Evolutionary conservation across 106 monocot genomes (phyloP).

Genomic region (Phalaenopsis equestris): DNA sequence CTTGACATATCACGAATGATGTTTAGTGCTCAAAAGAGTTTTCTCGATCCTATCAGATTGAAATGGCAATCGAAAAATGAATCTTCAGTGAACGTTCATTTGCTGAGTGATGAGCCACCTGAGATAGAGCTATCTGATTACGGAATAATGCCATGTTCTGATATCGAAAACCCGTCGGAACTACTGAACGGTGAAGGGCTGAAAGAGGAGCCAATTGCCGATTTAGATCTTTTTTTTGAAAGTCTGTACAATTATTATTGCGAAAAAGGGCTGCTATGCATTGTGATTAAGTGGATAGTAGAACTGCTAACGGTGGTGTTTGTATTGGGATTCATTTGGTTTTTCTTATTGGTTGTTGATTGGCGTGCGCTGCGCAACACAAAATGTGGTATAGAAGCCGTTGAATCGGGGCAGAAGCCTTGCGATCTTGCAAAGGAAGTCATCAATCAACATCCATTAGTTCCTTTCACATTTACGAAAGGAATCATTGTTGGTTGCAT

Average conservation of each 20-base stretch:
- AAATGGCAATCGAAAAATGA: slow-evolving; percentile 55
- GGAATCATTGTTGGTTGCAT: slow-evolving; percentile 72
- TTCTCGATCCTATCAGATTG: slow-evolving; percentile 22
- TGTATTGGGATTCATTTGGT: slow-evolving; percentile 63
- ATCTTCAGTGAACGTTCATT: slow-evolving; percentile 47
- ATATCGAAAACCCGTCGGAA: slow-evolving; percentile 71
- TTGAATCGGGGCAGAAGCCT: slow-evolving; percentile 74
- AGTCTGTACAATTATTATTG: slow-evolving; percentile 81
- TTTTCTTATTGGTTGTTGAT: slow-evolving; percentile 85
- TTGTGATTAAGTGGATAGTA: slow-evolving; percentile 81
- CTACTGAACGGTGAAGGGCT: slow-evolving; percentile 69
- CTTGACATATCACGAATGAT: slow-evolving; percentile 46
- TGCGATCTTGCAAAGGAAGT: slow-evolving; percentile 83
- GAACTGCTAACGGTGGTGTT: slow-evolving; percentile 71
- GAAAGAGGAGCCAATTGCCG: slow-evolving; percentile 64
- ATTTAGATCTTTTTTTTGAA: slow-evolving; percentile 89
- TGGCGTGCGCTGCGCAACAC: slow-evolving; percentile 70
- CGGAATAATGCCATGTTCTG: slow-evolving; percentile 43
- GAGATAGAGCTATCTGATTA: slow-evolving; percentile 94
- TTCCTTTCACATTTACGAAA: slow-evolving; percentile 81
- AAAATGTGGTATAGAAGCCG: slow-evolving; percentile 95
- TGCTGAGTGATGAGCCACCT: slow-evolving; percentile 40
- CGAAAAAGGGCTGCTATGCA: slow-evolving; percentile 86
- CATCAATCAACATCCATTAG: slow-evolving; percentile 73
- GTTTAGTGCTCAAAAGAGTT: slow-evolving; percentile 43